A percentile compares a stretch with the other conserved stretches of the same genome.
These are phyloP conservation scores for Cladosporium halotolerans DNA, from an alignment of 2,329 filamentous ascomycete genomes.

Conservation along the genomic window DNA sequence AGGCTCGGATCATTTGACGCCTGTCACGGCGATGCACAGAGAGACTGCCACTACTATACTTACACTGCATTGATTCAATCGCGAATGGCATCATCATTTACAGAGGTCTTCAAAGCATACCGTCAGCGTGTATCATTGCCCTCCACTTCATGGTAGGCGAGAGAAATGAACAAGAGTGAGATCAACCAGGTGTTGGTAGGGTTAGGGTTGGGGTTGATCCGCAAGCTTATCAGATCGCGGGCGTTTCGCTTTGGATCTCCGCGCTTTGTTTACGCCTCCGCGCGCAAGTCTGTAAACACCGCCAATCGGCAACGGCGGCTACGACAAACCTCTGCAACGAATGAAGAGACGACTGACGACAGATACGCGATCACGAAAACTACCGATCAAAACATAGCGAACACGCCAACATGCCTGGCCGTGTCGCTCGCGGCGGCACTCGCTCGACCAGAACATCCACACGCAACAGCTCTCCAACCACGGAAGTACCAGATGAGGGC, in stretches of 20 bases:
- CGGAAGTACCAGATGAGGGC: constrained; percentile 62
- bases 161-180: neutral
- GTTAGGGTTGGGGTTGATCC: neutral
- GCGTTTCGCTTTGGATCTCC: neutral
- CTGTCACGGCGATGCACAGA: too few relatives aligned
- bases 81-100: too few relatives aligned
- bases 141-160: neutral
- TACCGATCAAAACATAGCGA: neutral
- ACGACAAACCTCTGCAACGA: neutral
- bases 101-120: too few relatives aligned
- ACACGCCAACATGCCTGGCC: constrained; percentile 31
- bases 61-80: neutral
- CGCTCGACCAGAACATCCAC: constrained; percentile 17
- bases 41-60: neutral
- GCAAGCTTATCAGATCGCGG: neutral
- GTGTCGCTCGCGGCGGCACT: constrained; percentile 22
- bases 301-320: neutral
- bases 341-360: neutral
- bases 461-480: constrained; percentile 23
- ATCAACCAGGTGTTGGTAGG: neutral
- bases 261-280: constrained; percentile 3
- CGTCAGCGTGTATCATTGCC: neutral
- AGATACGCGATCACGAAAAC: constrained; percentile 47
- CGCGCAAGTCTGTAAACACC: neutral
- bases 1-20: too few relatives aligned